These are phyloP conservation scores for Discostella stelligeroides DNA, from an alignment of 108 stramenopile species.

Conservation along the genomic window DNA sequence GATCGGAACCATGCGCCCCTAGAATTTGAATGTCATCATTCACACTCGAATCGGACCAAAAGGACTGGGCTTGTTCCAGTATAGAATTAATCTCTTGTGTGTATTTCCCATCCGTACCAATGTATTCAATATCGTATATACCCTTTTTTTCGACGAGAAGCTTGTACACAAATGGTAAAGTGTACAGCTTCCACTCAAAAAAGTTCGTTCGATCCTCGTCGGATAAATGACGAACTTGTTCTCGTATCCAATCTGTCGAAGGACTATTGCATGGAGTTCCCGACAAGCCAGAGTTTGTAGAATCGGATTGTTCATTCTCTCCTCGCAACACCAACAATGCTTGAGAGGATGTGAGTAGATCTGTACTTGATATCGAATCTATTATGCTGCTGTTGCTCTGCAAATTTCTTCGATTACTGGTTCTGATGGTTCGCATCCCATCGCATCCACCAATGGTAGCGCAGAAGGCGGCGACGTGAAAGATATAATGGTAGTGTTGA, in stretches of 20 bases:
- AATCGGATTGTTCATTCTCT: background rate
- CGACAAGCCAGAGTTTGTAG: background rate
- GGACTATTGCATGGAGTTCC: constrained; percentile 28
- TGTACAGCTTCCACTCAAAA: constrained; percentile 31
- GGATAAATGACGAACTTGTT: constrained; percentile 9
- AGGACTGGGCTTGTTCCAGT: constrained; percentile 29
- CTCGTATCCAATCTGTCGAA: constrained; percentile 27
- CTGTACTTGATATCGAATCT: background rate
- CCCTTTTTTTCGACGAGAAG: constrained; percentile 16
- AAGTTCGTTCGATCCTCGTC: constrained; percentile 32
- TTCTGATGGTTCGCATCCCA: background rate
- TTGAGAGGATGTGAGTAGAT: background rate
- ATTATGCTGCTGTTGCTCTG: background rate
- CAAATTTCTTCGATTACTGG: background rate
- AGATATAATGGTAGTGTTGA: background rate
- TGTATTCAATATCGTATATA: constrained; percentile 29
- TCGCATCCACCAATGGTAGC: background rate
- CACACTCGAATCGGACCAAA: constrained; percentile 38
- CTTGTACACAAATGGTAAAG: constrained; percentile 42
- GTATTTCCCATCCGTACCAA: constrained; percentile 43
- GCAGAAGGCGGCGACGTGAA: background rate
- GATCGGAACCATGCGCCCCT: constrained; percentile 37
- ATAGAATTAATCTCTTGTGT: constrained; percentile 29
- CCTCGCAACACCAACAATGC: constrained; percentile 24
- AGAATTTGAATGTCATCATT: constrained; percentile 24